Percentiles rank a stretch among this genome's conserved stretches.
Evolutionary conservation across 2,329 filamentous ascomycete species (phyloP).

Genomic region (Magnaporthales sp.): DNA sequence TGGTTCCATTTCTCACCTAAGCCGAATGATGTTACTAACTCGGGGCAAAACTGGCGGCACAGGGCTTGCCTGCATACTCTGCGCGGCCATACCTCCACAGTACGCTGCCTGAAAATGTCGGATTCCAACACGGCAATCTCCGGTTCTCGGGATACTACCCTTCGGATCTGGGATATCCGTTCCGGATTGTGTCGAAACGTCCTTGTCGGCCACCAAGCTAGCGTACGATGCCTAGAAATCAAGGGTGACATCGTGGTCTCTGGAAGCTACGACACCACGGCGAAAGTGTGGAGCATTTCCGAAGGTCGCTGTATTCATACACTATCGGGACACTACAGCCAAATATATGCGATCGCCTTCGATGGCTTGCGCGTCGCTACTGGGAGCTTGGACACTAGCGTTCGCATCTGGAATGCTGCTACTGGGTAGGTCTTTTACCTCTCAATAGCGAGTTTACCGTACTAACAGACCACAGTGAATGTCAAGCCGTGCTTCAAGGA

Average conservation of each 20-base stretch:
- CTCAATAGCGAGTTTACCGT: not conserved
- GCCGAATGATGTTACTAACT: not conserved
- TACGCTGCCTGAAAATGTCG: conserved; percentile 96
- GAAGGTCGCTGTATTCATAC: conserved; percentile 89
- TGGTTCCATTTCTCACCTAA: not conserved
- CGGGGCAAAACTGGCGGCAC: not conserved
- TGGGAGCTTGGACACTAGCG: conserved; percentile 91
- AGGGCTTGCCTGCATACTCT: conserved; percentile 73
- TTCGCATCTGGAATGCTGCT: conserved; percentile 89
- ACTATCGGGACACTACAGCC: conserved; percentile 89
- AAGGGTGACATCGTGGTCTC: conserved; percentile 97
- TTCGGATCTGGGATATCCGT: conserved; percentile 89
- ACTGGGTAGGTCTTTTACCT: conserved; percentile 56
- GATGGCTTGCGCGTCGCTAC: conserved; percentile 91
- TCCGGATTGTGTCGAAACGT: conserved; percentile 86
- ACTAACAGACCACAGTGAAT: conserved; percentile 46
- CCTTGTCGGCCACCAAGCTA: conserved; percentile 89
- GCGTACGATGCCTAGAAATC: conserved; percentile 89
- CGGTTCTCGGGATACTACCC: conserved; percentile 86
- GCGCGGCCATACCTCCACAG: conserved; percentile 91
- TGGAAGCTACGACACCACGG: conserved; percentile 94
- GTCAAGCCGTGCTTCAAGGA: conserved; percentile 86
- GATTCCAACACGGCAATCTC: conserved; percentile 92
- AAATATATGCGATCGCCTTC: conserved; percentile 98
- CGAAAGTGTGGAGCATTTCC: conserved; percentile 95